Evolutionary conservation across 768 basidiomycete species (phyloP).

Genomic region (Nidula microcarpa): DNA sequence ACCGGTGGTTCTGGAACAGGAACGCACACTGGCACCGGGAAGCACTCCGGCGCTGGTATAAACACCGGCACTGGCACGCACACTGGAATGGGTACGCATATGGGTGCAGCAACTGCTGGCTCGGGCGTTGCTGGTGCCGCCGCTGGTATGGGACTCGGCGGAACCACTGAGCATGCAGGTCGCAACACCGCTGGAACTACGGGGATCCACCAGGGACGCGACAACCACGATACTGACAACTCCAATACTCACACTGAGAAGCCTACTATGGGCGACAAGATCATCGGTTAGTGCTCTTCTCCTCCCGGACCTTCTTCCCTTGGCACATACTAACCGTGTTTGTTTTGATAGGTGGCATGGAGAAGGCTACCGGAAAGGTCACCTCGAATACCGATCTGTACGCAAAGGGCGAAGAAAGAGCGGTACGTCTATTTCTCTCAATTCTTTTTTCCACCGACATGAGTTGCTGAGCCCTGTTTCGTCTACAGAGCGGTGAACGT

Average conservation of each 20-base stretch:
- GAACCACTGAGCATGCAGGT: too few species aligned
- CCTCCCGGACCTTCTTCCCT: neutral
- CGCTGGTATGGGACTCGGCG: too few species aligned
- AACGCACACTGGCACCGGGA: neutral
- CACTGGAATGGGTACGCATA: neutral
- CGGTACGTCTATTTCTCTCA: neutral
- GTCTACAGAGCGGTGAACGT: neutral
- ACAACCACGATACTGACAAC: neutral
- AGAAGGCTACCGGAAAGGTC: constrained; percentile 1
- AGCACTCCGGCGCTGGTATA: neutral
- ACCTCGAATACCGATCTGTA: neutral
- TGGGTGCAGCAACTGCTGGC: too few species aligned
- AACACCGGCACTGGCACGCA: neutral
- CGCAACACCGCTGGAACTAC: neutral
- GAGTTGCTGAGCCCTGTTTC: neutral
- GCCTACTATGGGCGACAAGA: neutral
- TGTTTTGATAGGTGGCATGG: neutral
- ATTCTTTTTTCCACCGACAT: neutral
- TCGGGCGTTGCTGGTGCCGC: too few species aligned
- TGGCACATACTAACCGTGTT: neutral
- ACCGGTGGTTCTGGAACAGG: neutral
- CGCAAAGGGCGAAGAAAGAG: constrained; percentile 1
- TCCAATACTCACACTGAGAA: neutral
- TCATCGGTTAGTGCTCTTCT: neutral
- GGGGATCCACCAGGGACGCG: neutral